These are phyloP conservation scores for Jasminum sambac DNA, from an alignment of 257 asterid genomes.

Conservation along the genomic window DNA sequence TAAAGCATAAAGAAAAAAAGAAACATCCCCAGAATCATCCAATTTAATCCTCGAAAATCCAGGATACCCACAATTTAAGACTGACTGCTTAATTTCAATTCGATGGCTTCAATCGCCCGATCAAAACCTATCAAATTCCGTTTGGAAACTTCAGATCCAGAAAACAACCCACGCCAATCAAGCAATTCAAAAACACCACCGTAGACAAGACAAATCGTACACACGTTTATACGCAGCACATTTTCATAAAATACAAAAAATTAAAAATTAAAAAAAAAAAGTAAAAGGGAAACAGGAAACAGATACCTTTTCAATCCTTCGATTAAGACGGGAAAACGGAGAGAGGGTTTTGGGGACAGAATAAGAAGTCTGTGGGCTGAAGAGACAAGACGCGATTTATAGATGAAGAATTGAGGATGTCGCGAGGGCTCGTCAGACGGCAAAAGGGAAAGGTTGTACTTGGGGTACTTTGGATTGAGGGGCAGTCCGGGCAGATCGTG, in stretches of 20 bases:
- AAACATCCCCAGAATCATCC: conserved; percentile 6
- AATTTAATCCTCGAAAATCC: conserved; percentile 2
- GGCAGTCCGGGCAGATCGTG: conserved; percentile 24
- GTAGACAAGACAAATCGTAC: background rate
- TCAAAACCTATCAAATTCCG: conserved; percentile 28
- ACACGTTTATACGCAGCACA: background rate
- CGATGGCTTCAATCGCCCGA: conserved; percentile 34
- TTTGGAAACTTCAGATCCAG: conserved; percentile 32
- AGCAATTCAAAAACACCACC: background rate
- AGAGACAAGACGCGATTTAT: conserved; percentile 19
- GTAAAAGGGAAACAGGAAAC: background rate
- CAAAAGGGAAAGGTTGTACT: conserved; percentile 24
- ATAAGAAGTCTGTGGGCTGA: conserved; percentile 27
- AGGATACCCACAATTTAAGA: background rate
- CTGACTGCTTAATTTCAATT: conserved; percentile 14
- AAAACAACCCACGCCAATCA: conserved; percentile 16
- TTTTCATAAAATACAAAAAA: background rate
- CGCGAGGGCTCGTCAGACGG: conserved; percentile 29
- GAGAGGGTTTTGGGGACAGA: conserved; percentile 18
- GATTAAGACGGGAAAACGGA: conserved; percentile 16
- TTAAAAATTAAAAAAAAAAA: too few species aligned
- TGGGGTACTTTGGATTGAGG: conserved; percentile 4
- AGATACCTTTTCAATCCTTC: conserved; percentile 27
- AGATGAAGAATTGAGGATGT: conserved; percentile 25
- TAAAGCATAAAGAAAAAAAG: conserved; percentile 15